Percentiles rank a stretch among this genome's conserved stretches.
Conservation (phyloP, 2,329 filamentous ascomycete genomes). For the Apiospora aurea region DNA sequence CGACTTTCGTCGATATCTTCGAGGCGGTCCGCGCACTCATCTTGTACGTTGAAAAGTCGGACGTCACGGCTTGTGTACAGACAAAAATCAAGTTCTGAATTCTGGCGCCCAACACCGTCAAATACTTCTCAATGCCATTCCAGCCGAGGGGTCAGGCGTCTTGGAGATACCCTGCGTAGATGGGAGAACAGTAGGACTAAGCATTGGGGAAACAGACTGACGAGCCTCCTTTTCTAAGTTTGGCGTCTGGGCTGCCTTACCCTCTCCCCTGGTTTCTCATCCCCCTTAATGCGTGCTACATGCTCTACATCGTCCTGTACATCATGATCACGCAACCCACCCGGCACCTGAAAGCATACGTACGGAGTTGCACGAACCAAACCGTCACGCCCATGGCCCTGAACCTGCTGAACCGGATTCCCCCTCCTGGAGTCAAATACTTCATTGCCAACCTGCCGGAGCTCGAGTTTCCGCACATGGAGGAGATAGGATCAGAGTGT, state of each 20-base stretch:
- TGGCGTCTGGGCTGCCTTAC: conserved; percentile 23
- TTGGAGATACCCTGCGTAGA: conserved; percentile 48
- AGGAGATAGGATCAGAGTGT: not conserved
- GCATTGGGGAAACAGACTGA: not conserved
- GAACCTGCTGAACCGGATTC: conserved; percentile 27
- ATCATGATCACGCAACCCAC: conserved; percentile 31
- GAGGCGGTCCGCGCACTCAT: conserved; percentile 45
- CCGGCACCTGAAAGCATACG: conserved; percentile 34
- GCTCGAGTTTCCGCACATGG: conserved; percentile 1
- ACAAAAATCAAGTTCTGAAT: conserved; percentile 39
- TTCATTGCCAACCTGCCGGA: conserved; percentile 39
- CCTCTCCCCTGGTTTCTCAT: conserved; percentile 26
- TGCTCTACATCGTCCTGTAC: conserved; percentile 34
- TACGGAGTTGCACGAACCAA: conserved; percentile 28
- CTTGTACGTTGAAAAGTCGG: conserved; percentile 46
- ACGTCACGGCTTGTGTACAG: conserved; percentile 50
- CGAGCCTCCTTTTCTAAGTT: not conserved
- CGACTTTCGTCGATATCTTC: conserved; percentile 50
- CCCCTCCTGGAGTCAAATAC: conserved; percentile 27
- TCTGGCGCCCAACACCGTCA: conserved; percentile 52
- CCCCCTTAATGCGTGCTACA: conserved; percentile 34
- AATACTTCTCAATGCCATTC: conserved; percentile 38
- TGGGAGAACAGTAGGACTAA: conserved; percentile 23
- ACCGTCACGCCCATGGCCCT: conserved; percentile 24
- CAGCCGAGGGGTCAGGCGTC: not conserved